Base-by-base conservation (phyloP, 75 land plant species). In the Cryptomeria japonica region DNA sequence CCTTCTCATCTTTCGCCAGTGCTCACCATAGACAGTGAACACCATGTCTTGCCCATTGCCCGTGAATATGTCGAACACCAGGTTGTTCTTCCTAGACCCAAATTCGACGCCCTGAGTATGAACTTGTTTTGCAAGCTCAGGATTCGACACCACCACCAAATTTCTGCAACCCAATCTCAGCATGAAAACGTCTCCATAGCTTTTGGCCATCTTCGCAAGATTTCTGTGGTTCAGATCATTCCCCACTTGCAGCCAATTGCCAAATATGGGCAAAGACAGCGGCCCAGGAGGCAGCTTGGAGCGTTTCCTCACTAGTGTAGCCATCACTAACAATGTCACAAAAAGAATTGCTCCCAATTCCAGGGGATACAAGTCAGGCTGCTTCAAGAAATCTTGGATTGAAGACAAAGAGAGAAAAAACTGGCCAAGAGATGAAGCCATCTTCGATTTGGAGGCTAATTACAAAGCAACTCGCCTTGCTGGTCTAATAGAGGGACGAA, bases 191-290 rank as follows among this genome's bases (percentile, higher is more conserved):
- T 91, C 92, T 1, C 92, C 92, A 85, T 91, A 91, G 64, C 86
- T 91, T 86, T 87, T 87, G 44, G 92, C 89, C 79, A 91, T 47
- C 36, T 46, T 84, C 22, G 91, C 88, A 22, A 91, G 87, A 78
- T 87, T 83, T 70, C 91, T 76, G 89, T 92, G 89, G 84, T 93
- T 93, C 13, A 96, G 90, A 88, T 96, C 97, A 84, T 96, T 88
- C 22, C 96, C 96, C 4, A 95, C 94, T 84, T 94, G 96, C 73
- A 95, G 93, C 96, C 95, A 95, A 85, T 92, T 94, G 44, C 96
- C 96, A 39, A 95, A 88, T n/a, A 95, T 90, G 38, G 97, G 97
- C 15, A 93, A 32, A 61, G 91, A 56, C 72, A 85, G n/a, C 11
- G 97, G 97, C 2, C 95, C 94, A 2, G 97, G 97, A 25, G 97